Percentiles rank a stretch among this genome's conserved stretches.
phyloP scores from a whole-genome alignment of 2,329 filamentous ascomycete genomes.

The Penicillium brevicompactum region DNA sequence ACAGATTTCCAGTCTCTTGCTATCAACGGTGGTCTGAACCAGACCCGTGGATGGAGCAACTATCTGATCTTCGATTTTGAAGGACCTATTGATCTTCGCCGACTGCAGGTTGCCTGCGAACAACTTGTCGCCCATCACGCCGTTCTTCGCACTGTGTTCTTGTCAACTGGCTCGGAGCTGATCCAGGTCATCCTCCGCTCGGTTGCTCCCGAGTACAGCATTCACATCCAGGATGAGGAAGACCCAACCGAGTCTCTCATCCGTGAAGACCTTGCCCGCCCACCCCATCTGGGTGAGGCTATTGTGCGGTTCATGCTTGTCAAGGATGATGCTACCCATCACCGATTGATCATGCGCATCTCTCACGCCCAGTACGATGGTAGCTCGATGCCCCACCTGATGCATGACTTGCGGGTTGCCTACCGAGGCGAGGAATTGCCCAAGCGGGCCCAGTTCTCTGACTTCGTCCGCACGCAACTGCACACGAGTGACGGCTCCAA shows the following conservation, averaged over 20 bases:
- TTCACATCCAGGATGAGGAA: slow-evolving; percentile 7
- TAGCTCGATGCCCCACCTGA: slow-evolving; percentile 12
- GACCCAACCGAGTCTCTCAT: slow-evolving; percentile 7
- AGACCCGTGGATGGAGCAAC: slow-evolving; percentile 13
- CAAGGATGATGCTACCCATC: slow-evolving; percentile 17
- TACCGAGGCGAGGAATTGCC: slow-evolving; percentile 11
- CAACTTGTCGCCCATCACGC: slow-evolving; percentile 30
- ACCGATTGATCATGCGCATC: slow-evolving; percentile 30
- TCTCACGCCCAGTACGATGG: slow-evolving; percentile 39
- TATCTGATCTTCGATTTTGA: slow-evolving; percentile 19
- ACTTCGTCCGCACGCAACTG: slow-evolving; percentile 15
- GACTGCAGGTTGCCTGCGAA: slow-evolving; percentile 15
- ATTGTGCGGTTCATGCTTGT: slow-evolving; percentile 25
- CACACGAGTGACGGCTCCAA: slow-evolving; percentile 1
- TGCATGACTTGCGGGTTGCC: slow-evolving; percentile 8
- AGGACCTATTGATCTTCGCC: slow-evolving; percentile 15
- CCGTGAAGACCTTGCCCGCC: slow-evolving; percentile 6
- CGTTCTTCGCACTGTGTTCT: slow-evolving; percentile 59
- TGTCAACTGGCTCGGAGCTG: slow-evolving; percentile 47
- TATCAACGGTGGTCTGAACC: slow-evolving; percentile 12
- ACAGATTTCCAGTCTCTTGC: slow-evolving; percentile 18
- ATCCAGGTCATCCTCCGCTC: slow-evolving; percentile 41
- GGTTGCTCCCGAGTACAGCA: background rate
- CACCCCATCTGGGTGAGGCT: slow-evolving; percentile 6
- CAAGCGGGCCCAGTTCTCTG: slow-evolving; percentile 7